These are phyloP conservation scores for Candida corydali DNA, from an alignment of 805 yeast species.

Conservation along the genomic window DNA sequence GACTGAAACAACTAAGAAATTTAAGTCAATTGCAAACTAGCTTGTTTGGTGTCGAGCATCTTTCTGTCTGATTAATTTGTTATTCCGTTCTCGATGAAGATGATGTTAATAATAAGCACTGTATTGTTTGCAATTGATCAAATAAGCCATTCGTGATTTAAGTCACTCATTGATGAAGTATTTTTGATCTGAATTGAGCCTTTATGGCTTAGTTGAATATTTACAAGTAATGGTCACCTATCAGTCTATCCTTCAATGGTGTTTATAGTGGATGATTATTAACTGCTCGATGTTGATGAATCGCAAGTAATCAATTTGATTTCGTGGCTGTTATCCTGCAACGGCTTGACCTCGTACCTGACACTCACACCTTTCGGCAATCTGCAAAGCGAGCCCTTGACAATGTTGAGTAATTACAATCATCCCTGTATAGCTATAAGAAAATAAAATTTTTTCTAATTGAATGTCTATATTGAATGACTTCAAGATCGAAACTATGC, in stretches of 20 bases:
- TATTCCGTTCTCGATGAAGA: constrained; percentile 34
- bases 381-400: constrained; percentile 30
- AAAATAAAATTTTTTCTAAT: constrained; percentile 64
- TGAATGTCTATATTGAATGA: constrained; percentile 63
- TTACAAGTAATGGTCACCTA: constrained; percentile 65
- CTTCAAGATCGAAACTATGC: constrained; percentile 54
- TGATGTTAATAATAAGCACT: constrained; percentile 16
- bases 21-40: constrained; percentile 46
- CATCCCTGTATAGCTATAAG: constrained; percentile 62
- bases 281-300: constrained; percentile 12
- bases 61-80: constrained; percentile 57
- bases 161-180: constrained; percentile 35
- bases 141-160: constrained; percentile 48
- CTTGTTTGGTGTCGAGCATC: constrained; percentile 63
- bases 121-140: constrained; percentile 42
- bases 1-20: constrained; percentile 47
- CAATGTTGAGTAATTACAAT: constrained; percentile 65
- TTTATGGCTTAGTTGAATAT: constrained; percentile 46
- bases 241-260: constrained; percentile 54
- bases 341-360: constrained; percentile 61
- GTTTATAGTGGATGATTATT: constrained; percentile 11
- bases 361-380: constrained; percentile 47
- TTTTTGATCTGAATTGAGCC: constrained; percentile 18
- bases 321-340: constrained; percentile 64
- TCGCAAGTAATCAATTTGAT: constrained; percentile 45